phyloP scores from a whole-genome alignment of 2,329 filamentous ascomycete genomes.

The Cordyceps tenuipes region DNA sequence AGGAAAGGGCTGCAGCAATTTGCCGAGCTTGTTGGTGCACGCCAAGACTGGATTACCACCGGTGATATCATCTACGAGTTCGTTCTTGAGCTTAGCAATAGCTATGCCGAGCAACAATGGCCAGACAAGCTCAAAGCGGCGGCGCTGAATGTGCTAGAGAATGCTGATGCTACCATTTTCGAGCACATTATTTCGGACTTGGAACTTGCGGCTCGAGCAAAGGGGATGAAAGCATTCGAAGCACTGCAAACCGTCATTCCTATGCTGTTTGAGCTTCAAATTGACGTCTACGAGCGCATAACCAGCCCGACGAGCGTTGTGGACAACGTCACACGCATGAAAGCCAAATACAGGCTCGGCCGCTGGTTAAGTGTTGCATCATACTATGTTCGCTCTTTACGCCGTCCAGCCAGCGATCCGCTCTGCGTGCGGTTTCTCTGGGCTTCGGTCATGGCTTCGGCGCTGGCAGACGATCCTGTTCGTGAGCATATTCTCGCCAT shows the following conservation, averaged over 20 bases:
- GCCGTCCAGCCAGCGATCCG: slow-evolving; percentile 26
- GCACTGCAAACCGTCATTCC: slow-evolving; percentile 40
- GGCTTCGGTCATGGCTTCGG: slow-evolving; percentile 46
- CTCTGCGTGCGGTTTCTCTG: slow-evolving; percentile 48
- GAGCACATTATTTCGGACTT: slow-evolving; percentile 37
- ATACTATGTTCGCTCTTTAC: slow-evolving; percentile 31
- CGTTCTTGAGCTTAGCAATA: slow-evolving; percentile 40
- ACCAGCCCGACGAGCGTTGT: slow-evolving; percentile 49
- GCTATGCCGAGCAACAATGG: slow-evolving; percentile 49
- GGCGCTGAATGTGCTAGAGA: slow-evolving; percentile 48
- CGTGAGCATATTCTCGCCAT: slow-evolving; percentile 49
- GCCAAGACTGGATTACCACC: slow-evolving; percentile 40
- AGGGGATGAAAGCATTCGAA: not conserved
- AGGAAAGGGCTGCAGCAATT: slow-evolving; percentile 44
- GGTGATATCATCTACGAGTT: slow-evolving; percentile 54
- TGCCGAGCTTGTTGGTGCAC: slow-evolving; percentile 36
- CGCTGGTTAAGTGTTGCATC: slow-evolving; percentile 46
- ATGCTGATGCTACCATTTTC: slow-evolving; percentile 44
- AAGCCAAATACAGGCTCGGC: slow-evolving; percentile 41
- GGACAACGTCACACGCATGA: slow-evolving; percentile 38
- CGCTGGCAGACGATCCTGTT: slow-evolving; percentile 42
- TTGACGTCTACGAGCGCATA: slow-evolving; percentile 52
- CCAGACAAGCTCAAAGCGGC: slow-evolving; percentile 47
- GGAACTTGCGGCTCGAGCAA: slow-evolving; percentile 16
- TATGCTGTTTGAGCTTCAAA: slow-evolving; percentile 54